These are phyloP conservation scores for Sordariomycetes sp. DNA, from an alignment of 2,329 filamentous ascomycete genomes.

Conservation along the genomic window DNA sequence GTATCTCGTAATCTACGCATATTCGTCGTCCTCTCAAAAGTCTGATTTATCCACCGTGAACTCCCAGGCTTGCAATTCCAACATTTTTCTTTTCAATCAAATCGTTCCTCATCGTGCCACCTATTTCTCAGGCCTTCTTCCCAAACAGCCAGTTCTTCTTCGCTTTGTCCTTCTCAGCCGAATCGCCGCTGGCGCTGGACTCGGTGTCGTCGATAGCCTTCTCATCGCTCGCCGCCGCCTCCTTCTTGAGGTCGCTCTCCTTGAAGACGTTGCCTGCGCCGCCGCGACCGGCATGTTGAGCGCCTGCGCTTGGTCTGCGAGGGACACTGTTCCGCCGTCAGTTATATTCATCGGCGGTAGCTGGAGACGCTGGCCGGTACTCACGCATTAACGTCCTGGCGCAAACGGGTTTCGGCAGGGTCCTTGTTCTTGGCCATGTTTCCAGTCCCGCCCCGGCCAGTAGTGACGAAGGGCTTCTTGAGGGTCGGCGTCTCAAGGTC, in stretches of 20 bases:
- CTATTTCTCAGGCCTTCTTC: no score
- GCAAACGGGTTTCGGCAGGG: slow-evolving; percentile 61
- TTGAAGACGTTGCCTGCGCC: slow-evolving; percentile 65
- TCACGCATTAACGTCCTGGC: slow-evolving; percentile 74
- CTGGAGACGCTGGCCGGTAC: slow-evolving; percentile 19
- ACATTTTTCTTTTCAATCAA: no score
- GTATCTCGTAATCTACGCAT: no score
- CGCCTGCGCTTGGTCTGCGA: slow-evolving; percentile 47
- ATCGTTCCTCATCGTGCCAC: no score
- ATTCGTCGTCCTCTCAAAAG: no score
- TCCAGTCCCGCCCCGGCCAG: slow-evolving; percentile 77
- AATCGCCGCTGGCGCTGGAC: slow-evolving; percentile 6
- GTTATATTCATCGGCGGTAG: not conserved
- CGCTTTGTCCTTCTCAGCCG: slow-evolving; percentile 10
- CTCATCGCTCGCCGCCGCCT: slow-evolving; percentile 19
- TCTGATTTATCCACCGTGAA: no score
- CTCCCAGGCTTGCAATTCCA: no score
- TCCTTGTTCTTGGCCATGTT: slow-evolving; percentile 77
- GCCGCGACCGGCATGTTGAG: slow-evolving; percentile 62
- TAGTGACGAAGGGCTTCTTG: slow-evolving; percentile 78
- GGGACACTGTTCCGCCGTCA: slow-evolving; percentile 29
- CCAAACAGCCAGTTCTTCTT: slow-evolving; percentile 36
- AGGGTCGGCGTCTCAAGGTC: slow-evolving; percentile 77
- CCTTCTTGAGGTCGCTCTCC: slow-evolving; percentile 29
- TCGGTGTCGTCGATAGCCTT: slow-evolving; percentile 17